Conservation (phyloP, 331 rosid genomes). For the Ulmus americana region DNA sequence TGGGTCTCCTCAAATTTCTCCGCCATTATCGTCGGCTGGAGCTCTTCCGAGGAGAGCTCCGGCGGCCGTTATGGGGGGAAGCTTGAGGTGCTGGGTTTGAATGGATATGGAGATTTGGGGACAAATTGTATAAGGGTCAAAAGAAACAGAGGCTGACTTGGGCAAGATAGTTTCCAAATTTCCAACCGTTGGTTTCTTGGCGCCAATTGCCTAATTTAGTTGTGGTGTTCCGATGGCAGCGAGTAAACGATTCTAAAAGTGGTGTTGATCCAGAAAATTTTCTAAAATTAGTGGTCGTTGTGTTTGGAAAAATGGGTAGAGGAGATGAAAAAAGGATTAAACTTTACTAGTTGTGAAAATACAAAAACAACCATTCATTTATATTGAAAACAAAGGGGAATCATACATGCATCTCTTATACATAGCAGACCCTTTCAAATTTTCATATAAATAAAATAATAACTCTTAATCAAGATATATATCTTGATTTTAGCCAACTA, state of each 20-base stretch:
- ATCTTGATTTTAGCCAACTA: no score
- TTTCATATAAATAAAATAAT: no score
- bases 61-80: conserved; percentile 11
- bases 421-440: no score
- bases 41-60: conserved; percentile 19
- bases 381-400: no score
- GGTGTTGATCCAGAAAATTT: no score
- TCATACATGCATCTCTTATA: no score
- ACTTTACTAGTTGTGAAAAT: no score
- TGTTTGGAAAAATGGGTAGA: no score
- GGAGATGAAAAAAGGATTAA: no score
- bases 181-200: conserved; percentile 25
- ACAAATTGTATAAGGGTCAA: neutral
- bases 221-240: neutral
- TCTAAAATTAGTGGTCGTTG: no score
- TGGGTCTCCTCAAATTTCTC: conserved; percentile 14
- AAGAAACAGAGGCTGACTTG: neutral
- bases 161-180: neutral
- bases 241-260: neutral
- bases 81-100: conserved; percentile 10
- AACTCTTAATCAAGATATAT: no score
- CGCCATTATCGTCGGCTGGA: conserved; percentile 2
- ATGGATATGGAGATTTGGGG: neutral
- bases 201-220: conserved; percentile 37
- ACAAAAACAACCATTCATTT: no score